Evolutionary conservation across 2,329 filamentous ascomycete genomes (phyloP).

Genomic region (Fusarium sulawesiense): DNA sequence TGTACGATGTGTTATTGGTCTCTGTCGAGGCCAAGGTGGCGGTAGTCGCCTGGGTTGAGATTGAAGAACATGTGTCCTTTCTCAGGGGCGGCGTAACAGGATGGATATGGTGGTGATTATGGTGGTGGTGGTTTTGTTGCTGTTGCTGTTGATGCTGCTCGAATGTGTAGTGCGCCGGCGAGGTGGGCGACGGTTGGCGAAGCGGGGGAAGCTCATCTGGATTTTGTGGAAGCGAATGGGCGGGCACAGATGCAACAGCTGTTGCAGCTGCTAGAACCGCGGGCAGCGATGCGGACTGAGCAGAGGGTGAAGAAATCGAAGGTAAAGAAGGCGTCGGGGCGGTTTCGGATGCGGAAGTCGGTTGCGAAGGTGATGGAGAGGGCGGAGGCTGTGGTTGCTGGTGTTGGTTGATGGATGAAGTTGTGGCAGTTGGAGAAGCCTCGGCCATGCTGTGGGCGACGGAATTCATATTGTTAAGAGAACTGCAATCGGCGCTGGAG

Average conservation of each 20-base stretch:
- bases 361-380: slow-evolving; percentile 44
- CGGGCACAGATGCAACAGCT: slow-evolving; percentile 37
- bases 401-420: slow-evolving; percentile 39
- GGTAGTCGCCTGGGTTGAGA: slow-evolving; percentile 63
- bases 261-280: slow-evolving; percentile 40
- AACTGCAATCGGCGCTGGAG: slow-evolving; percentile 21
- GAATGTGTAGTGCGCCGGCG: slow-evolving; percentile 45
- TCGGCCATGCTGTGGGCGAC: slow-evolving; percentile 53
- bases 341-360: slow-evolving; percentile 42
- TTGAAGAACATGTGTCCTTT: slow-evolving; percentile 66
- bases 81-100: slow-evolving; percentile 50
- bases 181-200: slow-evolving; percentile 45
- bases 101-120: slow-evolving; percentile 44
- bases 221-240: slow-evolving; percentile 39
- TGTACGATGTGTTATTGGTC: slow-evolving; percentile 63
- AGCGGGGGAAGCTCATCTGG: slow-evolving; percentile 45
- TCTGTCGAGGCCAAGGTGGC: slow-evolving; percentile 58
- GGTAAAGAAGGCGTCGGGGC: slow-evolving; percentile 42
- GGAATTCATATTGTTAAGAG: slow-evolving; percentile 52
- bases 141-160: slow-evolving; percentile 45
- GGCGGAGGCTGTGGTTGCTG: slow-evolving; percentile 43
- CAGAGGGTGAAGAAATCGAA: slow-evolving; percentile 45
- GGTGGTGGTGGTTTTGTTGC: slow-evolving; percentile 36
- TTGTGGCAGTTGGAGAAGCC: slow-evolving; percentile 35
- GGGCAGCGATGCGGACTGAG: slow-evolving; percentile 43